A percentile compares a stretch with the other conserved stretches of the same genome.
Conservation (phyloP, 1,284 basidiomycete genomes). For the Microbotryum violaceum region DNA sequence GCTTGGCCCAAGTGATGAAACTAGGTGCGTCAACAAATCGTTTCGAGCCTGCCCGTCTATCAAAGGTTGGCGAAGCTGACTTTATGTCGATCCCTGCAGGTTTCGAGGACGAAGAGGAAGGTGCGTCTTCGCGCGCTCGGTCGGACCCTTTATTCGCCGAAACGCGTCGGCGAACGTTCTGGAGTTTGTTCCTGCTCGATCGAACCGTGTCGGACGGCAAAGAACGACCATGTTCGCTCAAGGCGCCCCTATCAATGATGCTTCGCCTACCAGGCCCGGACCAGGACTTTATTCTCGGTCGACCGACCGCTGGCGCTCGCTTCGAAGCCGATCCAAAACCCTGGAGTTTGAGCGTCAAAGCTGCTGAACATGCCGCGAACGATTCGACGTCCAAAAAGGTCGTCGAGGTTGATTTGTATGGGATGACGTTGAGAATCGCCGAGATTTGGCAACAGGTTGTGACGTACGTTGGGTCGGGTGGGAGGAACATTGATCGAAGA, state of each 20-base stretch:
- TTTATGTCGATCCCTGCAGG: neutral
- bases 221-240: conserved; percentile 29
- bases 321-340: conserved; percentile 23
- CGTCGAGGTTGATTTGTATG: conserved; percentile 23
- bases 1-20: conserved; percentile 31
- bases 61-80: no score
- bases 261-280: conserved; percentile 30
- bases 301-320: conserved; percentile 15
- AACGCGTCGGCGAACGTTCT: conserved; percentile 28
- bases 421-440: conserved; percentile 25
- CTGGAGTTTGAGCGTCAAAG: conserved; percentile 17
- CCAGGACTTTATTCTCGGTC: conserved; percentile 20
- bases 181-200: conserved; percentile 31
- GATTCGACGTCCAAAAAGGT: conserved; percentile 9
- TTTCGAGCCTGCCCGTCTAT: no score
- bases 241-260: conserved; percentile 16
- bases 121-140: neutral
- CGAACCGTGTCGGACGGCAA: conserved; percentile 31
- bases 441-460: conserved; percentile 30
- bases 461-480: conserved; percentile 28
- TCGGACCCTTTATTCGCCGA: conserved; percentile 18
- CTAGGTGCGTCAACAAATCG: conserved; percentile 26
- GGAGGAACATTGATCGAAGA: conserved; percentile 29
- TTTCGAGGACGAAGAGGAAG: neutral
- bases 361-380: neutral